A percentile compares a stretch with the other conserved stretches of the same genome.
phyloP scores from a whole-genome alignment of 164 flowering plant genomes.

The Dillenia suffruticosa region DNA sequence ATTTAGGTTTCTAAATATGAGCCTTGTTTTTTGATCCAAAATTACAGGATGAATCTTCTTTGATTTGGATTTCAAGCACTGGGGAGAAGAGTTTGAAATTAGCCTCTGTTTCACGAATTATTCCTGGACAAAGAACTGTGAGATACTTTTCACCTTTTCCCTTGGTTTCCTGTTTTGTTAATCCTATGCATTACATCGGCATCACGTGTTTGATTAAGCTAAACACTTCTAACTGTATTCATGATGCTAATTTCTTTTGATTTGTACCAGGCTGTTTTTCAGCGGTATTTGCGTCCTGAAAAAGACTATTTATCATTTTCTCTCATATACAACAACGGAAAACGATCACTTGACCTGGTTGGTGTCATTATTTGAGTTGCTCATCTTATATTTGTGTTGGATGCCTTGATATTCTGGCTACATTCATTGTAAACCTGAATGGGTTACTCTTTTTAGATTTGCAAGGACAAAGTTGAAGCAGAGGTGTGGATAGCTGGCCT shows the following conservation, averaged over 20 bases:
- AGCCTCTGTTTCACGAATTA: slow-evolving; percentile 77
- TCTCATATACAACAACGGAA: slow-evolving; percentile 81
- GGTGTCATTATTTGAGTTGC: slow-evolving; percentile 13
- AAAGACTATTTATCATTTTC: slow-evolving; percentile 97
- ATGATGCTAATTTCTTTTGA: too few relatives aligned
- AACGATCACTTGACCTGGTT: slow-evolving; percentile 94
- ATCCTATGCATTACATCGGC: slow-evolving; percentile 1
- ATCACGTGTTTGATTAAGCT: background rate
- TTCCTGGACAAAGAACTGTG: slow-evolving; percentile 99
- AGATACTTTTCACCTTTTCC: slow-evolving; percentile 22
- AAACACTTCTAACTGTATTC: too few relatives aligned
- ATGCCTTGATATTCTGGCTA: background rate
- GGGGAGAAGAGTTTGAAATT: slow-evolving; percentile 84
- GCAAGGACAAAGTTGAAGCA: slow-evolving; percentile 96
- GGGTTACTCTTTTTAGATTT: slow-evolving; percentile 48
- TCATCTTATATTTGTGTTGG: slow-evolving; percentile 3
- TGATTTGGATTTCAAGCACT: slow-evolving; percentile 87
- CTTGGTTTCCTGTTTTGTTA: background rate
- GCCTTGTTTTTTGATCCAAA: background rate
- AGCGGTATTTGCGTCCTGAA: slow-evolving; percentile 78
- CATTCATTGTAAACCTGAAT: too few relatives aligned
- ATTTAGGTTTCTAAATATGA: too few relatives aligned
- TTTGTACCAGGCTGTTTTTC: slow-evolving; percentile 71
- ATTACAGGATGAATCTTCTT: slow-evolving; percentile 81
- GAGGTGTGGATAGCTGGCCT: slow-evolving; percentile 96